Conservation (phyloP, 106 monocot species). For the Allium fistulosum region DNA sequence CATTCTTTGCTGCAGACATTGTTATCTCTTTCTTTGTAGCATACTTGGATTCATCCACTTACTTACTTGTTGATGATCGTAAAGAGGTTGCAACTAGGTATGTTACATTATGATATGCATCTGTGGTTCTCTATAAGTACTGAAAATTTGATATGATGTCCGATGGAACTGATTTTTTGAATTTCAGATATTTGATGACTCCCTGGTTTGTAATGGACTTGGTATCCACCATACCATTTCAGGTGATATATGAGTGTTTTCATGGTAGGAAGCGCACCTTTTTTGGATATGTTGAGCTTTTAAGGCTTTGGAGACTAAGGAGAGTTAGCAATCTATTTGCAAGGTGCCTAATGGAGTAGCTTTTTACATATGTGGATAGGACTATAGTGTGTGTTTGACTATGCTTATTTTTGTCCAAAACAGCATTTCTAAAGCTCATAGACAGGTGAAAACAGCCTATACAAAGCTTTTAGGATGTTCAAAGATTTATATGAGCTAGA, state of each 20-base stretch:
- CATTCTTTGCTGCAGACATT: slow-evolving; percentile 44
- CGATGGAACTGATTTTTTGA: neutral
- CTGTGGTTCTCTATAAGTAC: neutral
- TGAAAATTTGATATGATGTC: neutral
- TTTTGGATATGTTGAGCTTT: slow-evolving; percentile 12
- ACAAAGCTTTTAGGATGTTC: no score
- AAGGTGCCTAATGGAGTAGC: neutral
- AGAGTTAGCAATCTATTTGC: slow-evolving; percentile 12
- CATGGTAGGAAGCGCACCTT: neutral
- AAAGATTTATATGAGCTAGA: no score
- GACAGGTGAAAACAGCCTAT: no score
- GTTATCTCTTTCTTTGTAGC: slow-evolving; percentile 42
- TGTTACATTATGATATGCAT: neutral
- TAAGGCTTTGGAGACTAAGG: slow-evolving; percentile 19
- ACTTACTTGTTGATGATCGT: slow-evolving; percentile 28
- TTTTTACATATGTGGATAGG: no score
- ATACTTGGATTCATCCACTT: slow-evolving; percentile 31
- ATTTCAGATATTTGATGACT: slow-evolving; percentile 14
- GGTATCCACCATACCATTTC: slow-evolving; percentile 11
- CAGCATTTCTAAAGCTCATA: neutral
- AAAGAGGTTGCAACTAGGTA: slow-evolving; percentile 38
- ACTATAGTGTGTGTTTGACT: no score
- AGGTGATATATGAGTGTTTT: neutral
- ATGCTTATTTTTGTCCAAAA: neutral
- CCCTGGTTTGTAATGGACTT: slow-evolving; percentile 15